Percentiles rank a stretch among this genome's conserved stretches.
phyloP scores from a whole-genome alignment of 805 yeast genomes.

The Deakozyma indianensis region DNA sequence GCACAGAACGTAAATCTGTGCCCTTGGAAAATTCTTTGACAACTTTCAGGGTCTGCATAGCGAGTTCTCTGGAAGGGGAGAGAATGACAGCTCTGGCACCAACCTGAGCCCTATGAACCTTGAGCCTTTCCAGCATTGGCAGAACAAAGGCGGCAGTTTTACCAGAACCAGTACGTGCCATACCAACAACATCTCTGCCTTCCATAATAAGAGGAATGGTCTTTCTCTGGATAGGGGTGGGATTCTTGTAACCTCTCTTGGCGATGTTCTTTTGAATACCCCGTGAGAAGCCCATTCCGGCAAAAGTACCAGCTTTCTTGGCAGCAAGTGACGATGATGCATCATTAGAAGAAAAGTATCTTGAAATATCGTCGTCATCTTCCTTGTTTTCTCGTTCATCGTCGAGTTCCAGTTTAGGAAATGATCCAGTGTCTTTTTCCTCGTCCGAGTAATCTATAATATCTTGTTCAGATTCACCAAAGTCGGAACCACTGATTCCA shows the following conservation, averaged over 20 bases:
- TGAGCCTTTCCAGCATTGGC: constrained; percentile 78
- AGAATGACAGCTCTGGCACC: constrained; percentile 82
- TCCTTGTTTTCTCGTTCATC: constrained; percentile 20
- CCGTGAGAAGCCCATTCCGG: constrained; percentile 78
- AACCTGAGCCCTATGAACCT: constrained; percentile 68
- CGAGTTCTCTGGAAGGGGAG: constrained; percentile 94
- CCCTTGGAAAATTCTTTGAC: constrained; percentile 79
- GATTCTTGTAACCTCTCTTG: constrained; percentile 81
- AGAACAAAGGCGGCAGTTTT: constrained; percentile 93
- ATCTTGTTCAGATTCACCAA: not conserved
- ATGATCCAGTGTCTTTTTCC: constrained; percentile 8
- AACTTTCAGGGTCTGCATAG: constrained; percentile 79
- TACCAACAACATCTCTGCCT: constrained; percentile 89
- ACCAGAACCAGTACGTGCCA: constrained; percentile 99
- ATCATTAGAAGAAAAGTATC: constrained; percentile 8
- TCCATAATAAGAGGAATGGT: constrained; percentile 83
- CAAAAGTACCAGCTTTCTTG: constrained; percentile 52
- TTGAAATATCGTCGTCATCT: constrained; percentile 8
- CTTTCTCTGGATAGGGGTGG: constrained; percentile 96
- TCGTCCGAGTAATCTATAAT: not conserved
- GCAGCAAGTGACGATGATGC: constrained; percentile 11
- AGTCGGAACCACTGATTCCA: constrained; percentile 7
- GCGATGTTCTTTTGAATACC: constrained; percentile 51
- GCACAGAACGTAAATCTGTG: constrained; percentile 63
- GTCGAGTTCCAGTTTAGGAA: constrained; percentile 33